Base-by-base conservation (phyloP, 78 protist genomes). In the Dictyostelium intermedium region DNA sequence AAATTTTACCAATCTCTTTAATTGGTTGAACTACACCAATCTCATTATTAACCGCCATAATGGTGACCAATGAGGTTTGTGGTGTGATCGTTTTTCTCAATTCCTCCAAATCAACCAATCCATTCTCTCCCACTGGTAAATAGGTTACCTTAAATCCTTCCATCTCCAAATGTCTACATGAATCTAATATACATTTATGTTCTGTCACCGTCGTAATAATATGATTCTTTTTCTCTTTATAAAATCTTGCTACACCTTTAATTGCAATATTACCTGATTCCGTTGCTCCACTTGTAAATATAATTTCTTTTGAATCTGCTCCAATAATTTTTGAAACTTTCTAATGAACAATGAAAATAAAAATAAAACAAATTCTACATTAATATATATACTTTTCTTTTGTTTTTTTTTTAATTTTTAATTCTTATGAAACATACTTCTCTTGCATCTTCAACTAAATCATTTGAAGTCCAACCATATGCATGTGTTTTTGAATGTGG, bases 11-110 rank as follows among this genome's bases (percentile, higher is more conserved):
- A 60, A 98, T 99, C 87, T 97, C 98, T 30, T 27, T 86, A 23
- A 99, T 2, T 9, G 99, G 99, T 82, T 99, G 99, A 27, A 98
- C 76, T 27, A 97, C 99, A 50, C 99, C 99, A 61, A 99, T 99
- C 86, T 99, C 99, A 92, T 99, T 99, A 97, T 99, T 98, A n/a
- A 98, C 99, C 14, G 97, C 92, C 99, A 99, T 99, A 78, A 99
- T 66, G 16, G 99, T 95, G 25, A 99, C 99, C 63, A 99, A 93
- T 5, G 80, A 93, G 1, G 99, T 99, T 50, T 98, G 97, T n/a
- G 91, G 95, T n/a, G 97, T 92, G 37, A 98, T 97, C 32, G 98
- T 96, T 0, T 83, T 92, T 82, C 93, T 82, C 35, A 98, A 34
- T 53, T 25, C 43, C 10, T 96, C 89, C 43, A 98, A 60, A 78